Conservation (phyloP, 805 yeast species). For the Komagataella kurtzmanii region DNA sequence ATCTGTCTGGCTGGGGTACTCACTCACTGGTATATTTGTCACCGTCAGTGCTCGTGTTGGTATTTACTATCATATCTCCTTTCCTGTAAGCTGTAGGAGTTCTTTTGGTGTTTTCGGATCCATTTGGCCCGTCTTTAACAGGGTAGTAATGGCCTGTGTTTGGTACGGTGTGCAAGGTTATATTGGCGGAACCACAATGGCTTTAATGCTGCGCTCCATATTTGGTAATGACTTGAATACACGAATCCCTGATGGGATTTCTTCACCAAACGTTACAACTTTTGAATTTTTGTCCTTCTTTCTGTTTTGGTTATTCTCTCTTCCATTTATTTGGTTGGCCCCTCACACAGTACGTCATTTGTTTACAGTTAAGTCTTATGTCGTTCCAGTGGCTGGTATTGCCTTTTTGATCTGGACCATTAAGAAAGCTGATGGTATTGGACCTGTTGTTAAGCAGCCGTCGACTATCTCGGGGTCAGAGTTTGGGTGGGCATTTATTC, state of each 20-base stretch:
- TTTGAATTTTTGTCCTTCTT: slow-evolving; percentile 67
- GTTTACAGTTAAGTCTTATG: slow-evolving; percentile 67
- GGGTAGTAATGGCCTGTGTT: slow-evolving; percentile 66
- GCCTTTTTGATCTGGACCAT: slow-evolving; percentile 78
- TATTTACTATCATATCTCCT: slow-evolving; percentile 65
- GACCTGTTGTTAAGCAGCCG: slow-evolving; percentile 50
- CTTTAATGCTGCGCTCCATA: slow-evolving; percentile 62
- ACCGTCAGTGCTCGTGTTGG: slow-evolving; percentile 69
- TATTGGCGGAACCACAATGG: slow-evolving; percentile 75
- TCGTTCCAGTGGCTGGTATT: slow-evolving; percentile 75
- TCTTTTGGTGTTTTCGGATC: slow-evolving; percentile 84
- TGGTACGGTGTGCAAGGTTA: slow-evolving; percentile 87
- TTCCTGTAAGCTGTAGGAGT: slow-evolving; percentile 72
- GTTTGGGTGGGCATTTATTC: slow-evolving; percentile 75
- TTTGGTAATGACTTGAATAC: slow-evolving; percentile 54
- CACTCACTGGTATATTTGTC: slow-evolving; percentile 56
- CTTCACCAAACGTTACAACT: slow-evolving; percentile 48
- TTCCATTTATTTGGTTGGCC: slow-evolving; percentile 71
- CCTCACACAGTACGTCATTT: slow-evolving; percentile 77
- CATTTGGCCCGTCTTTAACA: slow-evolving; percentile 76
- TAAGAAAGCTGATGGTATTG: slow-evolving; percentile 68
- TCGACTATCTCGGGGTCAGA: slow-evolving; percentile 41
- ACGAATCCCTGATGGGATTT: slow-evolving; percentile 54
- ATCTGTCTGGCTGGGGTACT: slow-evolving; percentile 78
- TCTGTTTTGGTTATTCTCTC: slow-evolving; percentile 66